Conservation (phyloP, 306 rosid genomes). For the Lathyrus oleraceus region DNA sequence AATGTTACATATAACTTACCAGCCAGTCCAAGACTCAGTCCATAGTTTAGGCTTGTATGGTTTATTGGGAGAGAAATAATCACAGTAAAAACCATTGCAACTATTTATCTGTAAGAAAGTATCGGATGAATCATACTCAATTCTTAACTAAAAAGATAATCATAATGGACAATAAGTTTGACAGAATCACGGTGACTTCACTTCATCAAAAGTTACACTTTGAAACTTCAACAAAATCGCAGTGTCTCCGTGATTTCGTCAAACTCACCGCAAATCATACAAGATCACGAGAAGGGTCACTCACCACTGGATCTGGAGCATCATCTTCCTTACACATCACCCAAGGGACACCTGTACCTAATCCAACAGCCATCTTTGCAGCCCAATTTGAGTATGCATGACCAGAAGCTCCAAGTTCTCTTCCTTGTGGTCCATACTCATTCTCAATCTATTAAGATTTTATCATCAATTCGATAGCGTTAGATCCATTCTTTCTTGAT, state of each 20-base stretch:
- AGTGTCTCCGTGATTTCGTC: neutral
- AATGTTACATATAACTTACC: slow-evolving; percentile 51
- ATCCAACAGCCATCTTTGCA: slow-evolving; percentile 89
- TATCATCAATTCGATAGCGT: slow-evolving; percentile 11
- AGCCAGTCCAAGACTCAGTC: slow-evolving; percentile 99
- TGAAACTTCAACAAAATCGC: neutral
- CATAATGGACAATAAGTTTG: neutral
- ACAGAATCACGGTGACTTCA: neutral
- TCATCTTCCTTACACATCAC: slow-evolving; percentile 99
- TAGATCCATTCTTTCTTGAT: slow-evolving; percentile 30
- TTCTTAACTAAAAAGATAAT: neutral
- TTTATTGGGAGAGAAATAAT: slow-evolving; percentile 83
- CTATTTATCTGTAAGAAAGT: slow-evolving; percentile 70
- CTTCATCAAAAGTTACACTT: neutral
- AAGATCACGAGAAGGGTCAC: slow-evolving; percentile 46
- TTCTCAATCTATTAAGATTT: slow-evolving; percentile 71
- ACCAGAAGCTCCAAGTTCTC: slow-evolving; percentile 63
- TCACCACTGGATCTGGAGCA: slow-evolving; percentile 96
- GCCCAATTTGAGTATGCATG: slow-evolving; percentile 79
- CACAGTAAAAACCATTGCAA: slow-evolving; percentile 93
- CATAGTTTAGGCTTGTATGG: slow-evolving; percentile 88
- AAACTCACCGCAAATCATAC: neutral
- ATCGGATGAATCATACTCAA: slow-evolving; percentile 15
- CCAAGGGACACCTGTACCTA: slow-evolving; percentile 93
- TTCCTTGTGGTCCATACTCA: slow-evolving; percentile 71